Percentiles rank a stretch among this genome's conserved stretches.
Evolutionary conservation across 805 yeast genomes (phyloP).

Genomic region (Lipomyces starkeyi): DNA sequence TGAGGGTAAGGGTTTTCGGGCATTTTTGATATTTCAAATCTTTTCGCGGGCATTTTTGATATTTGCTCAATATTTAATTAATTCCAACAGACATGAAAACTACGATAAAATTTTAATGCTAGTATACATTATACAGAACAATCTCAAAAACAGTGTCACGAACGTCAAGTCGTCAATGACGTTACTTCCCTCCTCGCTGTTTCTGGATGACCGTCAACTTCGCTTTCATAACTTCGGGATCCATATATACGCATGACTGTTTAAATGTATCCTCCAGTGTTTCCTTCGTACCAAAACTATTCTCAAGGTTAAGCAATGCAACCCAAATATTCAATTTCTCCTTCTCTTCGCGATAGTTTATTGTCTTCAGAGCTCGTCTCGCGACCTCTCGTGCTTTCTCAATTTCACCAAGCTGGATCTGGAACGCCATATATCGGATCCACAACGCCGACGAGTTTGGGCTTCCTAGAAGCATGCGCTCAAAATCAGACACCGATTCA

Average conservation of each 20-base stretch:
- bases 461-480: constrained; percentile 85
- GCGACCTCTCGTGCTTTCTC: constrained; percentile 95
- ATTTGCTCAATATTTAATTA: not conserved
- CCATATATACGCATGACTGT: constrained; percentile 90
- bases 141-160: not conserved
- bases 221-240: constrained; percentile 55
- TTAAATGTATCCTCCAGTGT: constrained; percentile 79
- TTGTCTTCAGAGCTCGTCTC: constrained; percentile 88
- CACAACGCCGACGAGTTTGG: constrained; percentile 93
- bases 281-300: constrained; percentile 87
- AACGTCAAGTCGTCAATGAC: not conserved
- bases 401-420: constrained; percentile 88
- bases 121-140: not conserved
- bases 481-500: constrained; percentile 89
- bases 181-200: constrained; percentile 19
- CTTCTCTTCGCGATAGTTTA: constrained; percentile 86
- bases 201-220: constrained; percentile 30
- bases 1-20: too few relatives aligned
- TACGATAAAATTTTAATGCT: not conserved
- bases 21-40: too few relatives aligned
- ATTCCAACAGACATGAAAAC: not conserved
- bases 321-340: constrained; percentile 96
- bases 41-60: too few relatives aligned
- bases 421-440: constrained; percentile 99
- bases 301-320: constrained; percentile 91